Evolutionary conservation across 2,329 filamentous ascomycete species (phyloP).

Genomic region (Neonectria sp.): DNA sequence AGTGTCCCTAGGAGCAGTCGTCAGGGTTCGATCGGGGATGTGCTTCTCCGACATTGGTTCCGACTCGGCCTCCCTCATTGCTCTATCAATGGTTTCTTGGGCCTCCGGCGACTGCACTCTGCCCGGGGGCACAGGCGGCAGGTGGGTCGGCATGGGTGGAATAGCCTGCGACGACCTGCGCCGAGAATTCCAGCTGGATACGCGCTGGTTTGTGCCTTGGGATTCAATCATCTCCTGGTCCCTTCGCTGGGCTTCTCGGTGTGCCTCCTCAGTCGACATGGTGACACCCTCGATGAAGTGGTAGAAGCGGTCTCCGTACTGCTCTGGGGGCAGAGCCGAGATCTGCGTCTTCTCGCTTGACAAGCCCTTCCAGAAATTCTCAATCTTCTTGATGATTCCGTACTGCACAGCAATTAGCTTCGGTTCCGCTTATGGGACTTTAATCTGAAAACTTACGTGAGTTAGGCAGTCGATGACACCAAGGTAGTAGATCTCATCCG

Average conservation of each 20-base stretch:
- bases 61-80: conserved; percentile 54
- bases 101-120: conserved; percentile 55
- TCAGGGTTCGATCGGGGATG: conserved; percentile 74
- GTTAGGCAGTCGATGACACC: conserved; percentile 99
- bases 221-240: conserved; percentile 71
- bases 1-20: conserved; percentile 58
- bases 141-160: conserved; percentile 63
- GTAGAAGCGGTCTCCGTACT: conserved; percentile 94
- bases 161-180: conserved; percentile 51
- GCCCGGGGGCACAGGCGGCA: conserved; percentile 58
- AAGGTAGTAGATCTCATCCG: conserved; percentile 96
- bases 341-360: conserved; percentile 88
- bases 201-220: conserved; percentile 53
- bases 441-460: conserved; percentile 76
- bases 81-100: conserved; percentile 58
- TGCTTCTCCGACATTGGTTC: conserved; percentile 58
- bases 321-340: conserved; percentile 89
- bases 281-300: conserved; percentile 93
- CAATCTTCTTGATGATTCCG: conserved; percentile 92
- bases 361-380: conserved; percentile 97
- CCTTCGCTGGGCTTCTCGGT: conserved; percentile 72
- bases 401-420: conserved; percentile 72
- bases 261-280: conserved; percentile 88
- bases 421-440: not conserved
- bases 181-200: conserved; percentile 56